A percentile compares a stretch with the other conserved stretches of the same genome.
These are phyloP conservation scores for Chlorencoelia australis DNA, from an alignment of 2,329 filamentous ascomycete genomes.

Conservation along the genomic window DNA sequence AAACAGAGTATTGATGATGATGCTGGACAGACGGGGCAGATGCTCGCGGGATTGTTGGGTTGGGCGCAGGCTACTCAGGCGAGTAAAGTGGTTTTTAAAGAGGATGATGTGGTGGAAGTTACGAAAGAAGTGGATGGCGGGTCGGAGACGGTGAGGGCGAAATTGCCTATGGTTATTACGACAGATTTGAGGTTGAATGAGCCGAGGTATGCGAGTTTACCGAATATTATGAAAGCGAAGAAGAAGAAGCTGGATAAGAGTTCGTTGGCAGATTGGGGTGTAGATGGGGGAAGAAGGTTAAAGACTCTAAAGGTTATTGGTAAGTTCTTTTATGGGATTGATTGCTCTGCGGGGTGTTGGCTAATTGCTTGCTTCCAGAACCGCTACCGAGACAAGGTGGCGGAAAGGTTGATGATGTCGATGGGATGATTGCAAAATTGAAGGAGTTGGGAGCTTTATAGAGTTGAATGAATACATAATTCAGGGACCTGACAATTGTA, in stretches of 20 bases:
- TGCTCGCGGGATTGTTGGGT: slow-evolving; percentile 83
- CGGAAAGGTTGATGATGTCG: slow-evolving; percentile 94
- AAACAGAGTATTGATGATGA: slow-evolving; percentile 99
- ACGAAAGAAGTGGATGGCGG: slow-evolving; percentile 93
- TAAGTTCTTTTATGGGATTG: slow-evolving; percentile 34
- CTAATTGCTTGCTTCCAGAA: slow-evolving; percentile 41
- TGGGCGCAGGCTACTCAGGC: slow-evolving; percentile 97
- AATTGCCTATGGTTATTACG: slow-evolving; percentile 87
- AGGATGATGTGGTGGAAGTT: slow-evolving; percentile 61
- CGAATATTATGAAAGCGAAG: slow-evolving; percentile 99
- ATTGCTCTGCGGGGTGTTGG: background rate
- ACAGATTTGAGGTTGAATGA: slow-evolving; percentile 92
- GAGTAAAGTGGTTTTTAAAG: slow-evolving; percentile 66
- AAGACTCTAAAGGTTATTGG: slow-evolving; percentile 85
- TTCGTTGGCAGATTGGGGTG: slow-evolving; percentile 69
- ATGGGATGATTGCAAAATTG: slow-evolving; percentile 84
- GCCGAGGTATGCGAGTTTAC: slow-evolving; percentile 87
- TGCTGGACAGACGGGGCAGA: slow-evolving; percentile 90
- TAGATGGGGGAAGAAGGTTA: slow-evolving; percentile 64
- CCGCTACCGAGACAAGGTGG: slow-evolving; percentile 81
- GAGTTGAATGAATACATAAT: slow-evolving; percentile 1
- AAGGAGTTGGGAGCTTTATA: slow-evolving; percentile 78
- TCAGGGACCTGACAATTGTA: slow-evolving; percentile 2
- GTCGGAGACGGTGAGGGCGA: slow-evolving; percentile 76
- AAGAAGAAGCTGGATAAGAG: slow-evolving; percentile 98